These are phyloP conservation scores for Phialocephala sp. DNA, from an alignment of 2,329 filamentous ascomycete genomes.

Conservation along the genomic window DNA sequence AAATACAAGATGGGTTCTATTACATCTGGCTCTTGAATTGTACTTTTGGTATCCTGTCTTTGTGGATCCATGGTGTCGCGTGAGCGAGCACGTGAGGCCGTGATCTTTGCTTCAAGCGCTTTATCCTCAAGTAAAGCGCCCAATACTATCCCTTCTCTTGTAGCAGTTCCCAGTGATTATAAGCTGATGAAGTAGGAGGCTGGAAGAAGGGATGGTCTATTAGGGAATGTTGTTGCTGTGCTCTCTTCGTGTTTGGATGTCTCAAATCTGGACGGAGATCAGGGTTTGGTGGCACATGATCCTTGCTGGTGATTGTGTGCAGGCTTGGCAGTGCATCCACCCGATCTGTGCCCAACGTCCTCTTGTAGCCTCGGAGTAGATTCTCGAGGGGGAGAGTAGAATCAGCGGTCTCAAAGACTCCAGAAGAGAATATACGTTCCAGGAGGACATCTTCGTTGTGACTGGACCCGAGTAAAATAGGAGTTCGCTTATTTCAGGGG, in stretches of 20 bases:
- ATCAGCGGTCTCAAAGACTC: not conserved
- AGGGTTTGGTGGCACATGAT: conserved; percentile 7
- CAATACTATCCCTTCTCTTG: not conserved
- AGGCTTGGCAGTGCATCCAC: not conserved
- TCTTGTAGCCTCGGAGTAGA: not conserved
- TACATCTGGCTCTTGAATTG: not conserved
- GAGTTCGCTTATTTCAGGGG: conserved; percentile 9
- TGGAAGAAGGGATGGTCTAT: not conserved
- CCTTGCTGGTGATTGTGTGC: conserved; percentile 5
- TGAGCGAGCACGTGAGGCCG: not conserved
- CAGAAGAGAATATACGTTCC: not conserved
- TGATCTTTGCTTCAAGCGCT: not conserved
- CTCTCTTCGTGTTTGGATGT: not conserved
- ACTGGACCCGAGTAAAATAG: not conserved
- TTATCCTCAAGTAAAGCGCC: not conserved
- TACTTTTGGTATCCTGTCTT: not conserved
- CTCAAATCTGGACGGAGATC: not conserved
- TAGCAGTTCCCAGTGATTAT: not conserved
- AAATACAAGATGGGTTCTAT: too few species aligned
- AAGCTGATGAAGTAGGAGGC: not conserved
- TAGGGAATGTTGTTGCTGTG: not conserved
- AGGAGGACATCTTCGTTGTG: not conserved
- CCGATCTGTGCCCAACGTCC: not conserved
- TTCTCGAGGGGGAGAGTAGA: not conserved
- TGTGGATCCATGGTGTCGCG: conserved; percentile 3